Evolutionary conservation across 2,329 filamentous ascomycete genomes (phyloP), one percentile per base, ranked within the genome.

Genomic region (Helotiales sp.): DNA sequence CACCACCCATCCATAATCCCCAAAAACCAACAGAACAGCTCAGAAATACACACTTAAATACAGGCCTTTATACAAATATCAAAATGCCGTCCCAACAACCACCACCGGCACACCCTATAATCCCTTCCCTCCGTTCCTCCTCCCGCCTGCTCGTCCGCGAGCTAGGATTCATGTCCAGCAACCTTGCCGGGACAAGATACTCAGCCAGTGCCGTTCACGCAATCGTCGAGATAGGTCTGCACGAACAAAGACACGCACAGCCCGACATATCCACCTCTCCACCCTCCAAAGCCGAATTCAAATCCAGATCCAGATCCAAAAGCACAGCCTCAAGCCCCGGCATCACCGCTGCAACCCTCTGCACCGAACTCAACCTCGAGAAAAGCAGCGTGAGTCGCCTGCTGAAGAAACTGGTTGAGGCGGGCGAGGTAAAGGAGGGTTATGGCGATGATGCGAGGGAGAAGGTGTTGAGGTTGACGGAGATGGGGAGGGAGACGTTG

Each of bases 121-220:
- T 62, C n/a, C 20, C 60, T 13, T 34, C 49, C n/a, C 30, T 76
- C 63, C 71, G 74, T 4, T 69, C 70, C 11, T 73, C 73, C 10
- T 74, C 71, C 2, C 68, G 72, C 15, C 71, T 70, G 55, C 69
- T 77, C 20, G 72, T 74, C 15, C 70, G 75, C 10, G 74, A 76
- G 65, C 69, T 74, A 68, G 74, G 72, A 3, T 75, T 77, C 62
- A 69, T 75, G 50, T 70, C 60, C 30, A 61, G 68, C 5, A 73
- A 64, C 3, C 50, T 72, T 10, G 70, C 70, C 8, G 69, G 65
- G 1, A 73, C 72, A 13, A 34, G 54, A 15, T 69, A 75, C 28
- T 73, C 71, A 0, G 58, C 70, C 3, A 71, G 69, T 4, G 71
- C 71, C 3, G 68, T 72, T 7, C 75, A 75, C 60, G 72, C 69